Evolutionary conservation across 225 moss, liverwort and hornwort genomes (phyloP), one percentile per base, ranked within the genome.

Genomic region (Polytrichum formosum): DNA sequence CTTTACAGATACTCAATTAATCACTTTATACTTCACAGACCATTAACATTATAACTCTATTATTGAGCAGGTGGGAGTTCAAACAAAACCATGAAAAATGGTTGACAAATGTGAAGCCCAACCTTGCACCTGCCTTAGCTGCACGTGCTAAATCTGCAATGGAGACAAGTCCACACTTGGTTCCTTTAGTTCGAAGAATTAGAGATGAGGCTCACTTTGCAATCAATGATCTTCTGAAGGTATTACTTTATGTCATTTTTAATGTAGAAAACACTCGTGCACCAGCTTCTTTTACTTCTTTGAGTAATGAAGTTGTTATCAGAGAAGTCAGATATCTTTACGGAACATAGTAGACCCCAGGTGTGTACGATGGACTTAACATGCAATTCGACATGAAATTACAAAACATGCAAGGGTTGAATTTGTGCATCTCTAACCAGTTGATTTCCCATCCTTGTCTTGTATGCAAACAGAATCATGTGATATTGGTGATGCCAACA

Each of bases 141-240:
- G 88, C 69, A 63, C 80, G 94, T 64, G 81, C 83, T 26, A 79
- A 86, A 79, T 80, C 78, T 64, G 83, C 98, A 29, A 76, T 98
- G 61, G 88, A 82, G 71, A 84, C 88, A 63, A 86, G 70, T 68
- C 58, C 87, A 71, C 78, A 85, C 33, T 71, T 88, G 60, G 77
- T 92, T 64, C 84, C 90, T 22, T 75, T 94, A 75, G 75, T 91
- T 37, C 77, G 83, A 80, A 88, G 84, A 73, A 87, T 98, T 16
- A 92, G 75, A 77, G 87, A 83, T 29, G 92, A 98, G 73, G 84
- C 92, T 77, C 90, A 91, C 65, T 70, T 82, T 69, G 90, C 98
- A 54, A 88, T 98, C 79, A 94, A 88, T 77, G 98, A 94, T 53
- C 83, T 98, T 58, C 83, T 98, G 25, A 94, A 93, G 93, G 96